phyloP scores from a whole-genome alignment of 1,284 basidiomycete genomes.

The Heterobasidion annosum region DNA sequence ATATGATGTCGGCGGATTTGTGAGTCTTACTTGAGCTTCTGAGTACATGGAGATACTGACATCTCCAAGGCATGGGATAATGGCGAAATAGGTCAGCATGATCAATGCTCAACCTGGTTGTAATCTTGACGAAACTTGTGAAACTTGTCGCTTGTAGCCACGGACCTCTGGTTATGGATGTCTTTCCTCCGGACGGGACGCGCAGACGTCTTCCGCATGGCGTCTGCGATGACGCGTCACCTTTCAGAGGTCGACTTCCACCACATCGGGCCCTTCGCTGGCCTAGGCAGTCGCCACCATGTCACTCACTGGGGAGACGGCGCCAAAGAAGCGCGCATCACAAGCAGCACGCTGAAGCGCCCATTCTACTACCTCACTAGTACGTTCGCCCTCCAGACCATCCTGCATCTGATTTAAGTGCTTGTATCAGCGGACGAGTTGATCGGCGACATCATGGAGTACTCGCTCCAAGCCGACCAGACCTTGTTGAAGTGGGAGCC shows the following conservation, averaged over 20 bases:
- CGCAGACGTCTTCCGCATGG: slow-evolving; percentile 29
- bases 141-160: slow-evolving; percentile 14
- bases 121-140: no score
- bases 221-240: slow-evolving; percentile 30
- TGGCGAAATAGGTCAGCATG: slow-evolving; percentile 5
- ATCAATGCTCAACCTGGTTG: no score
- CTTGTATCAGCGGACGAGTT: slow-evolving; percentile 25
- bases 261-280: slow-evolving; percentile 30
- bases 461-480: slow-evolving; percentile 27
- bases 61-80: slow-evolving; percentile 7
- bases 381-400: slow-evolving; percentile 9
- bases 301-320: slow-evolving; percentile 37
- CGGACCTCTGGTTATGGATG: slow-evolving; percentile 35
- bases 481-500: slow-evolving; percentile 34
- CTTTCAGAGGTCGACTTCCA: slow-evolving; percentile 33
- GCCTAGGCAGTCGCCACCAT: slow-evolving; percentile 31
- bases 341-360: slow-evolving; percentile 25
- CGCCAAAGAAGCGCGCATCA: slow-evolving; percentile 33
- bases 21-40: slow-evolving; percentile 18
- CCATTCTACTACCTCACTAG: slow-evolving; percentile 32
- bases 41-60: slow-evolving; percentile 22
- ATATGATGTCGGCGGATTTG: slow-evolving; percentile 33
- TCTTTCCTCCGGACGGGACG: slow-evolving; percentile 33
- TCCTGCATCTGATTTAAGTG: neutral
- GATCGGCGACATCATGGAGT: slow-evolving; percentile 32